These are phyloP conservation scores for Leucosporidium scottii DNA, from an alignment of 768 basidiomycete genomes.

Conservation along the genomic window DNA sequence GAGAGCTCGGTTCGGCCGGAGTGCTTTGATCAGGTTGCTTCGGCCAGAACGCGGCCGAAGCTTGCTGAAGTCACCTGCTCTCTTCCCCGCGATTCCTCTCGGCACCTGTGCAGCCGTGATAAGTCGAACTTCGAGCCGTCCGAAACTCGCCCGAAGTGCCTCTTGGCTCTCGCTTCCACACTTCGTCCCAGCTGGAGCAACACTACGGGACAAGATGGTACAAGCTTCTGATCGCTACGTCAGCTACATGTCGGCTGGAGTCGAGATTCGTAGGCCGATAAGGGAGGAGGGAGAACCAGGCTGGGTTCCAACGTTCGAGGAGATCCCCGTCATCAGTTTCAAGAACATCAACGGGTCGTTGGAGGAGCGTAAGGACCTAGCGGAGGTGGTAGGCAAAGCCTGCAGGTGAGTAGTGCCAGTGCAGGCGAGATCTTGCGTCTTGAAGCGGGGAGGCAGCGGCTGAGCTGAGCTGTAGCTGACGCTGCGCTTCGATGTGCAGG, in stretches of 20 bases:
- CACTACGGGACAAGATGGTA: no score
- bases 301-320: conserved; percentile 20
- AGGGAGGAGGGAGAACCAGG: conserved; percentile 17
- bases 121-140: no score
- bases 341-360: conserved; percentile 13
- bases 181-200: no score
- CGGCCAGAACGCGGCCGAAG: no score
- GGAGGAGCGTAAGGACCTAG: conserved; percentile 10
- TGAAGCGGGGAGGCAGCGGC: background rate
- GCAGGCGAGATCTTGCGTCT: background rate
- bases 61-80: no score
- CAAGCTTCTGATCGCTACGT: no score
- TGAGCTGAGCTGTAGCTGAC: background rate
- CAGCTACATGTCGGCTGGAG: background rate
- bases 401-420: background rate
- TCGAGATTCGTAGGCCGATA: background rate
- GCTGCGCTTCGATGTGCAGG: background rate
- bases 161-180: no score
- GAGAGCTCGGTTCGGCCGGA: no score
- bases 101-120: no score
- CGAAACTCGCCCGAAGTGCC: no score
- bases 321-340: conserved; percentile 22
- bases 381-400: background rate
- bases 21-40: no score
- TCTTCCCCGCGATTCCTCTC: no score